Evolutionary conservation across 2,329 filamentous ascomycete species (phyloP), one percentile per base, ranked within the genome.

Genomic region (Ascochyta viciae-villosae): DNA sequence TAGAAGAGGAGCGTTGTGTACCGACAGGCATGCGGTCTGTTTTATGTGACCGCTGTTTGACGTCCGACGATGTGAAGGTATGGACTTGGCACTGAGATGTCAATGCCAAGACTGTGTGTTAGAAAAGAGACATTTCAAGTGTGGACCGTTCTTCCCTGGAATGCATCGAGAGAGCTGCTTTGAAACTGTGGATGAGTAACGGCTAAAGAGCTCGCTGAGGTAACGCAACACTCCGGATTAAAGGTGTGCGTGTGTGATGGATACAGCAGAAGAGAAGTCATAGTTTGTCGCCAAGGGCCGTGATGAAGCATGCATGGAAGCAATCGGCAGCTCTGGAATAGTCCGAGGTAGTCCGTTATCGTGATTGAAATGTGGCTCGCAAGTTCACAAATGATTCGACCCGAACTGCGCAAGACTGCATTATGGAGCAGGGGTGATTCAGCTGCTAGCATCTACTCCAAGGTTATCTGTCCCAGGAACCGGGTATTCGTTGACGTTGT

Each of bases 291-390:
- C 22, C 33, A 31, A 27, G 5, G 8, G 34, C 47, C 38, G 33
- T 26, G 23, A 38, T 42, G 27, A 47, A 47, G n/a, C 33, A 29
- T 26, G 47, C 26, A 43, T 46, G 26, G 7, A 12, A 33, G 41
- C 23, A 51, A 8, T 39, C 22, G 38, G 48, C 42, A 43, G 48
- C 23, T 16, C 8, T 29, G 26, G 22, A 15, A 51, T 7, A 37
- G 33, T n/a, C 53, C 53, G 53, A 56, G 53, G 53, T 51, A 56
- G 12, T 56, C 53, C 53, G 53, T 56, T 56, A 47, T 51, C 53
- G 47, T 43, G 41, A 38, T 4, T 41, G 26, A 7, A 47, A 12
- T 48, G 48, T 56, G 53, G 37, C 48, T 40, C 47, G 42, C 38
- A 27, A 34, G 47, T 43, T 33, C 9, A 41, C 38, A 24, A 46